Percentiles rank a stretch among this genome's conserved stretches.
These are phyloP conservation scores for Solanum chmielewskii DNA, from an alignment of 257 asterid species.

Conservation along the genomic window DNA sequence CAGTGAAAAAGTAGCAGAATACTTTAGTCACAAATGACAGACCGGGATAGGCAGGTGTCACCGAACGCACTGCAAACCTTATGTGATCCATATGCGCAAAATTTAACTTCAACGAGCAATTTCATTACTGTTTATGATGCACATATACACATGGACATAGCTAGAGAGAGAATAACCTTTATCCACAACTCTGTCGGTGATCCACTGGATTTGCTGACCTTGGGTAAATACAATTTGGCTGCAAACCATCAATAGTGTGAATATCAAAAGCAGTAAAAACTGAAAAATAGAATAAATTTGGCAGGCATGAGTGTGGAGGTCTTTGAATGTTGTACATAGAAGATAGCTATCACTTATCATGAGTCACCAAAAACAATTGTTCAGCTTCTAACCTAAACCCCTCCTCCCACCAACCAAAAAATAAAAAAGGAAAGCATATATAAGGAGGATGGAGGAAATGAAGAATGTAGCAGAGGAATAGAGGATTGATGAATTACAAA, in stretches of 20 bases:
- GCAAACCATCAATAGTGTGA: constrained; percentile 18
- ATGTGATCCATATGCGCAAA: not conserved
- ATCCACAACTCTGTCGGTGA: constrained; percentile 85
- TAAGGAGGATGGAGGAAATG: not conserved
- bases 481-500: not conserved
- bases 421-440: not conserved
- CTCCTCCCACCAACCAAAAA: not conserved
- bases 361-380: not conserved
- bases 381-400: not conserved
- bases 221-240: constrained; percentile 89
- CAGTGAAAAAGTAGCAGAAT: not conserved
- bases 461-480: not conserved
- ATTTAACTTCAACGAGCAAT: not conserved
- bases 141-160: not conserved
- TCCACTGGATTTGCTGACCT: constrained; percentile 63
- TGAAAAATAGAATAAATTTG: not conserved
- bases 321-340: not conserved
- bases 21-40: too few relatives aligned
- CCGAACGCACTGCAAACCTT: not conserved
- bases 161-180: constrained; percentile 37
- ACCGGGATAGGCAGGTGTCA: too few relatives aligned
- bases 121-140: not conserved
- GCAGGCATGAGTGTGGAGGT: not conserved
- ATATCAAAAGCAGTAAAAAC: not conserved
- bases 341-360: not conserved